Conservation (phyloP, 495 filamentous ascomycete species). For the Lophium mytilinum region DNA sequence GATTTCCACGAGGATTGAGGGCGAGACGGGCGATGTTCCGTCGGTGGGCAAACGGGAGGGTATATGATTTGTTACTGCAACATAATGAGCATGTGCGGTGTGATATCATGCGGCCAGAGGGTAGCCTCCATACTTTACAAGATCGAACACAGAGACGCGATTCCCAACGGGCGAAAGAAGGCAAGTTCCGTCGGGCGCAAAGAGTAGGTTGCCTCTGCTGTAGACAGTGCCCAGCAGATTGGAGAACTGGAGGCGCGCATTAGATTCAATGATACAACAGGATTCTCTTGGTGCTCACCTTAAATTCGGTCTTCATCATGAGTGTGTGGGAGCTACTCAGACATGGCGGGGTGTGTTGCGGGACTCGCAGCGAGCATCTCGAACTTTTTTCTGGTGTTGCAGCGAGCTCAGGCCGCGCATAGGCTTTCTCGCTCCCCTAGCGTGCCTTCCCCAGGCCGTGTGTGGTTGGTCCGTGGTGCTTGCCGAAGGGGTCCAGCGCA, state of each 20-base stretch:
- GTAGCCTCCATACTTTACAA: constrained; percentile 66
- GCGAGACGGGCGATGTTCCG: constrained; percentile 84
- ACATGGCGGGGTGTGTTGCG: constrained; percentile 1
- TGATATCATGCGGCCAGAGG: background rate
- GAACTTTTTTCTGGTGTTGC: constrained; percentile 15
- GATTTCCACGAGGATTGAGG: constrained; percentile 78
- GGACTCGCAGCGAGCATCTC: background rate
- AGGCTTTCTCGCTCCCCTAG: constrained; percentile 1
- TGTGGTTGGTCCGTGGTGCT: constrained; percentile 2
- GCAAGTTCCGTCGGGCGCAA: constrained; percentile 92
- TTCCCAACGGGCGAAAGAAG: constrained; percentile 97
- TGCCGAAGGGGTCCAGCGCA: constrained; percentile 18
- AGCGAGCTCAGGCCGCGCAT: constrained; percentile 10
- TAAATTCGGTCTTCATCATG: constrained; percentile 93
- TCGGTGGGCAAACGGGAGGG: constrained; percentile 87
- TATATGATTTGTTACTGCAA: constrained; percentile 85
- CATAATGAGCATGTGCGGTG: background rate
- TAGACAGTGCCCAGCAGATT: constrained; percentile 96
- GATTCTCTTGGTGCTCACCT: constrained; percentile 42
- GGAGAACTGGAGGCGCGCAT: constrained; percentile 57
- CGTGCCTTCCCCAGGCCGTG: constrained; percentile 19
- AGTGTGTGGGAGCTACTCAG: background rate
- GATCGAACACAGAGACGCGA: constrained; percentile 87
- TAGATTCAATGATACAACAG: background rate
- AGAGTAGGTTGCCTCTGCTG: constrained; percentile 91